Percentiles rank a stretch among this genome's conserved stretches.
Evolutionary conservation across 305 asterid species (phyloP).

Genomic region (Solanum hybrid): DNA sequence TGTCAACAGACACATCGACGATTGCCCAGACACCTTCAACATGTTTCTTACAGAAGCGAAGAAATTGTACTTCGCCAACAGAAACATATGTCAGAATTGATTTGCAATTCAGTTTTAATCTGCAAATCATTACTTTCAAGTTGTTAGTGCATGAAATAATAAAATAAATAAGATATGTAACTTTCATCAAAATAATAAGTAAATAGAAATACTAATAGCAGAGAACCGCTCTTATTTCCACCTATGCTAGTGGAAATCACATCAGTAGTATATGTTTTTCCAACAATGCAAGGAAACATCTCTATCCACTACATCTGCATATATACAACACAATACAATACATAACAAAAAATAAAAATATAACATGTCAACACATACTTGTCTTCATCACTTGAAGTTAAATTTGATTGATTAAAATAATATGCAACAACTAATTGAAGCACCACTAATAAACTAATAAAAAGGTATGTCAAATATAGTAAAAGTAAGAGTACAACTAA

Average conservation of each 20-base stretch:
- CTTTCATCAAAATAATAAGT: not conserved
- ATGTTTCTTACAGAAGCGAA: constrained; percentile 64
- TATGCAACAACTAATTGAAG: not conserved
- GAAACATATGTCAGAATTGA: constrained; percentile 19
- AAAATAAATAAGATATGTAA: not conserved
- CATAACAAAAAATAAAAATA: not conserved
- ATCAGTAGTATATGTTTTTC: constrained; percentile 28
- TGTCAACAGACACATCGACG: constrained; percentile 52
- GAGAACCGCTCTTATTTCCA: constrained; percentile 15
- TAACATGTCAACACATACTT: not conserved
- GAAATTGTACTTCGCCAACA: constrained; percentile 32
- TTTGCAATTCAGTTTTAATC: constrained; percentile 54
- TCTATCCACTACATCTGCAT: constrained; percentile 42
- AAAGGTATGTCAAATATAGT: not conserved
- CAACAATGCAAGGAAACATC: constrained; percentile 47
- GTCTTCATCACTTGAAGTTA: not conserved
- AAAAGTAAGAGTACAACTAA: not conserved
- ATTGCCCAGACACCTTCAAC: constrained; percentile 53
- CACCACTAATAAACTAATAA: not conserved
- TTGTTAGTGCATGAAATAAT: not conserved
- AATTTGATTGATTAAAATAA: not conserved
- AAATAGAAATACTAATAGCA: constrained; percentile 37
- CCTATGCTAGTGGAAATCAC: constrained; percentile 22
- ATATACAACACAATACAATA: not conserved
- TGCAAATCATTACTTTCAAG: constrained; percentile 14